These are phyloP conservation scores for Metschnikowia colocasiae DNA, from an alignment of 805 yeast genomes.

Conservation along the genomic window DNA sequence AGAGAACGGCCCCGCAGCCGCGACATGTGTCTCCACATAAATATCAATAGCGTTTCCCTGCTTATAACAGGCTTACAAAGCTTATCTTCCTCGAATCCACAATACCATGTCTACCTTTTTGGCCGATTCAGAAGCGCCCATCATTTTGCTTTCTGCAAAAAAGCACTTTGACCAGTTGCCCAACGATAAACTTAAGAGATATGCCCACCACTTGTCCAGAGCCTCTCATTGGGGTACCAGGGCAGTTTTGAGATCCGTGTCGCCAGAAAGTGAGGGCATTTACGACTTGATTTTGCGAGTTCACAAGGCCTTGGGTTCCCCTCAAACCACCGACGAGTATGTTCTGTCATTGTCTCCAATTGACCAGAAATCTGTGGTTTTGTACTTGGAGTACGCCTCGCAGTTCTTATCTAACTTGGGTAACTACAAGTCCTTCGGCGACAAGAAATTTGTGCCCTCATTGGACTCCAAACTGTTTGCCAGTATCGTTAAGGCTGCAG, in stretches of 20 bases:
- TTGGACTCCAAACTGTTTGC: constrained; percentile 47
- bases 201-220: constrained; percentile 79
- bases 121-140: constrained; percentile 44
- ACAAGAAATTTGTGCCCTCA: constrained; percentile 77
- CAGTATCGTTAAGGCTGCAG: constrained; percentile 41
- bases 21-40: constrained; percentile 2
- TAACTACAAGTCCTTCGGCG: constrained; percentile 85
- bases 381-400: constrained; percentile 68
- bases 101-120: constrained; percentile 15
- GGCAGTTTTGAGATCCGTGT: constrained; percentile 74
- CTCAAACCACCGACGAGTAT: constrained; percentile 34
- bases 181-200: constrained; percentile 50
- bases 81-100: background rate
- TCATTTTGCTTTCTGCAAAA: constrained; percentile 54
- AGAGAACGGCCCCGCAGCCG: constrained; percentile 3
- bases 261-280: constrained; percentile 74
- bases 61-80: background rate
- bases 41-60: background rate
- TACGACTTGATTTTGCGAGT: constrained; percentile 64
- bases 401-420: constrained; percentile 74
- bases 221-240: constrained; percentile 85
- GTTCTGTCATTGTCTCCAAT: constrained; percentile 32
- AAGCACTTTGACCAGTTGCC: constrained; percentile 65
- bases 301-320: constrained; percentile 49
- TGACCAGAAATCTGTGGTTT: constrained; percentile 35